A percentile compares a stretch with the other conserved stretches of the same genome.
Evolutionary conservation across 2,329 filamentous ascomycete genomes (phyloP).

Genomic region (Calonectria leucothoes): DNA sequence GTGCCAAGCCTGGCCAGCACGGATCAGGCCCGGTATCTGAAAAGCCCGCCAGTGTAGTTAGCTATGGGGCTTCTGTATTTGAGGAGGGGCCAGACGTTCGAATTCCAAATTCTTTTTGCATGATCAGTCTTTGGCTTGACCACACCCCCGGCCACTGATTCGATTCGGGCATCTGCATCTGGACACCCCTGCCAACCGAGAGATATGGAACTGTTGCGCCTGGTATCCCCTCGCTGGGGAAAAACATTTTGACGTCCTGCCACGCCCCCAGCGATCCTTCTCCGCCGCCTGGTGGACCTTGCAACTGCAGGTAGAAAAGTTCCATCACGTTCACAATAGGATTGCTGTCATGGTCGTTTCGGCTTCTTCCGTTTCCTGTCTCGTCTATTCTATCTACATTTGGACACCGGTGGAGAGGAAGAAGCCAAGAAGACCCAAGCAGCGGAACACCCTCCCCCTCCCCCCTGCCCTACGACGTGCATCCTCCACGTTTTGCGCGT

Average conservation of each 20-base stretch:
- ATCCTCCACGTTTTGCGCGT: constrained; percentile 1
- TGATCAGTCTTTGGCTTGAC: neutral
- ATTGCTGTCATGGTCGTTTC: neutral
- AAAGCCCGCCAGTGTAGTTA: neutral
- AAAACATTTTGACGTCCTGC: neutral
- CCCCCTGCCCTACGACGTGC: neutral
- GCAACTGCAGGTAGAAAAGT: neutral
- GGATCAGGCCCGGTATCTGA: constrained; percentile 1
- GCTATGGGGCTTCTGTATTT: neutral
- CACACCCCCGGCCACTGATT: neutral
- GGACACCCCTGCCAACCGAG: neutral
- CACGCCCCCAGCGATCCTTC: neutral
- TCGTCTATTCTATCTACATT: neutral
- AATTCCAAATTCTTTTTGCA: constrained; percentile 10
- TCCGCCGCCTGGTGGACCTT: neutral
- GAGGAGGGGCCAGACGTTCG: neutral
- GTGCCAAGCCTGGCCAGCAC: neutral
- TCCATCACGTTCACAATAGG: neutral
- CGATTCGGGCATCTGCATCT: neutral
- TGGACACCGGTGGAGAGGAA: neutral
- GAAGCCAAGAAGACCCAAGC: neutral
- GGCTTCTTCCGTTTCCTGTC: neutral
- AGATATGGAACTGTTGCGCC: neutral
- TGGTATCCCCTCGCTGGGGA: neutral
- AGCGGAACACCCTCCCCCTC: neutral